Evolutionary conservation across 1,284 basidiomycete genomes (phyloP), one percentile per base, ranked within the genome.

Genomic region (Kwoniella shivajii): DNA sequence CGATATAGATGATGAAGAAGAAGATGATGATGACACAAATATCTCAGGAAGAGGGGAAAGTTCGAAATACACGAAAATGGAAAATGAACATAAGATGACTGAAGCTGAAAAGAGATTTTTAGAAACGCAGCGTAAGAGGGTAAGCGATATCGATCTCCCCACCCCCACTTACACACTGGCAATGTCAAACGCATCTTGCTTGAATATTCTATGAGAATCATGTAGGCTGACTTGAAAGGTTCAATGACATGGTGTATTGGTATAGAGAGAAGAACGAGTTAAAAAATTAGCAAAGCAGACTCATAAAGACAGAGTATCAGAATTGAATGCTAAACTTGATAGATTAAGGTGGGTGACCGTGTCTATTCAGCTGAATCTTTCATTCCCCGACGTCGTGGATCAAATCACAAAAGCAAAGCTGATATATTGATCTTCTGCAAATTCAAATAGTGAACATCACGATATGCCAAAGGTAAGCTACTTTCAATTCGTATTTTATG

Each of bases 241-340:
- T 18, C 18, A 7, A 27, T 6, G 22, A 11, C 34, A 16, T 27
- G n/a, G n/a, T n/a, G n/a, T n/a, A n/a, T n/a, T n/a, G 6, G 6
- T 20, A 27, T 37, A 54, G 90, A 83, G 95, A 57, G 83, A 85
- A n/a, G 85, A 88, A 60, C 85, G 85, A 66, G 90, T 94, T 24
- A 83, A 84, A 30, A 91, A 87, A 76, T 77, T 90, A 68, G 94
- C 94, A 0, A 82, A 82, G 66, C 89, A 88, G 79, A 92, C 90
- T 9, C 95, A 99, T 80, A 97, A 97, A 79, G 95, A 99, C 60
- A 87, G 93, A 47, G 93, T 99, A 22, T 86, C 86, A 59, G 90
- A 93, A 71, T 91, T 93, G 72, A 99, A 99, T 75, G 74, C 84
- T 30, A 90, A 96, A 73, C 82, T 99, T 6, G 93, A 94, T 74